These are phyloP conservation scores for Penicillium sp. DNA, from an alignment of 2,329 filamentous ascomycete genomes.

Conservation along the genomic window DNA sequence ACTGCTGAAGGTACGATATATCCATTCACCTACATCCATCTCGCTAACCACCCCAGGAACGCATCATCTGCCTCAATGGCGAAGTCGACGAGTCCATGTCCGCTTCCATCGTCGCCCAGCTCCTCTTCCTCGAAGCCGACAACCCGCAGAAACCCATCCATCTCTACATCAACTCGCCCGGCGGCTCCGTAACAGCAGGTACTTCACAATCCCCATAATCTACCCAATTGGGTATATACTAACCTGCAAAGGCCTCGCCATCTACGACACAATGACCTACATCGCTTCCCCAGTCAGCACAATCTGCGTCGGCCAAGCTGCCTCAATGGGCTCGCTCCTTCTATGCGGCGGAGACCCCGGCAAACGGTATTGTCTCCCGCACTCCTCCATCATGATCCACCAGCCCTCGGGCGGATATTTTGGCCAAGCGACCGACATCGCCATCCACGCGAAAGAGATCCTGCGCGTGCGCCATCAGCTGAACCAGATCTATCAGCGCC, in stretches of 20 bases:
- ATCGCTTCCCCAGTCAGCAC: constrained; percentile 90
- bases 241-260: constrained; percentile 54
- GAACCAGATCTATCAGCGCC: constrained; percentile 82
- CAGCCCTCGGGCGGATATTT: constrained; percentile 76
- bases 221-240: no score
- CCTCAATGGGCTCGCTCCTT: constrained; percentile 88
- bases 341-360: constrained; percentile 80
- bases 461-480: constrained; percentile 76
- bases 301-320: constrained; percentile 89
- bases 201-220: constrained; percentile 17
- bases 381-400: constrained; percentile 94
- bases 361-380: constrained; percentile 83
- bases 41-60: constrained; percentile 55
- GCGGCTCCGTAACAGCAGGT: constrained; percentile 83
- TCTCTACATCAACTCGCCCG: constrained; percentile 96
- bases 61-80: constrained; percentile 90
- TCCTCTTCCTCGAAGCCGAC: constrained; percentile 96
- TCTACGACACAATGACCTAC: constrained; percentile 99
- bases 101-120: constrained; percentile 89
- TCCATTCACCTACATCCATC: constrained; percentile 9
- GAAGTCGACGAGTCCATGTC: constrained; percentile 84
- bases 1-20: constrained; percentile 59
- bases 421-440: constrained; percentile 71
- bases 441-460: constrained; percentile 97
- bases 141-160: constrained; percentile 91